These are phyloP conservation scores for Gonium pectorale DNA, from an alignment of 139 green algal species.

Conservation along the genomic window DNA sequence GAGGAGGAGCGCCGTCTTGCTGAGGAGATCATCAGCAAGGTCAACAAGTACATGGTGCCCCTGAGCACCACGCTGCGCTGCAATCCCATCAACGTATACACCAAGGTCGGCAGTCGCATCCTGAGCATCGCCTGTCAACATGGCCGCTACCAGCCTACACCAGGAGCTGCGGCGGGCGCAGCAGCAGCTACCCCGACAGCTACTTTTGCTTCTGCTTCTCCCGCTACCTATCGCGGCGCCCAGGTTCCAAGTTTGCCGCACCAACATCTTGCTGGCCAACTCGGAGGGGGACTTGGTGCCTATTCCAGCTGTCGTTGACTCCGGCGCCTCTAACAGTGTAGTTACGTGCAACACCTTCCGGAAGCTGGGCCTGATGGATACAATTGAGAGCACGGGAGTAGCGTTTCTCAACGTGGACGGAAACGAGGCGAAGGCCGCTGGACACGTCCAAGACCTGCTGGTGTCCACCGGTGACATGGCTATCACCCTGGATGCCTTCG, in stretches of 20 bases:
- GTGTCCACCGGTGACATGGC: background rate
- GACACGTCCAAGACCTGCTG: background rate
- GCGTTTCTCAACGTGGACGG: constrained; percentile 5
- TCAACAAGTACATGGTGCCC: background rate
- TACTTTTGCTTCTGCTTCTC: too few species aligned
- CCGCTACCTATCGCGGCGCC: too few species aligned
- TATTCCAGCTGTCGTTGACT: background rate
- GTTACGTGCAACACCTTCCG: background rate
- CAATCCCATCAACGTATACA: constrained; percentile 6
- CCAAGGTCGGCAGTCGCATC: background rate
- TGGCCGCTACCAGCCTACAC: too few species aligned
- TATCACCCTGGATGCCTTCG: background rate
- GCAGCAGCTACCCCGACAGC: too few species aligned
- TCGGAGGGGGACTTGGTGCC: background rate
- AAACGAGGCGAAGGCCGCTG: background rate
- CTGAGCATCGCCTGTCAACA: background rate
- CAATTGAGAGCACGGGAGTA: background rate
- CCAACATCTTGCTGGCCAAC: background rate
- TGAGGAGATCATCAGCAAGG: constrained; percentile 2
- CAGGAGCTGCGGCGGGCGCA: too few species aligned
- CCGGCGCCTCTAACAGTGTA: background rate
- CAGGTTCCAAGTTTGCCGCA: background rate
- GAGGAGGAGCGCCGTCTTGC: constrained; percentile 15
- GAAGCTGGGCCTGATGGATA: background rate
- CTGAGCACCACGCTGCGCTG: background rate